Base-by-base conservation (phyloP, 2,329 filamentous ascomycete species). In the Cladosporium sp. region DNA sequence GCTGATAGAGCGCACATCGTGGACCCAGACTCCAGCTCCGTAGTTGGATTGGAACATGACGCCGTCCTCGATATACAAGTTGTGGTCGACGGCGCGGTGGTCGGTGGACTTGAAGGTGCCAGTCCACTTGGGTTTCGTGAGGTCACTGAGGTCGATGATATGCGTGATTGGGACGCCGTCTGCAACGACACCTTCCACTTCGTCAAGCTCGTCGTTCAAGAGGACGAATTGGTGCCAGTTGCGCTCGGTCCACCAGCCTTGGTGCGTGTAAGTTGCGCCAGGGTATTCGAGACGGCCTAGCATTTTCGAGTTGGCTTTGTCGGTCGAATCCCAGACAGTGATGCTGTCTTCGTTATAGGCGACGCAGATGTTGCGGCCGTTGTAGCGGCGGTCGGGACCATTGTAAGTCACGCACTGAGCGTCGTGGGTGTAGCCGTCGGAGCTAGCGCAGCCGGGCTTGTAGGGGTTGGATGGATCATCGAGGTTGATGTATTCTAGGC, bases 371-470 rank as follows among this genome's bases (percentile, higher is more conserved):
- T 83, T 79, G 1, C 70, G 73, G 22, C 77, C 79, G 3, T 70
- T 66, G 66, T 78, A 83, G 22, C 73, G 64, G 22, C 68, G 69
- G 59, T 83, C 77, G 0, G 81, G 80, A 0, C 81, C 81, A 7
- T 73, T 75, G 70, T 82, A 82, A 59, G 79, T 75, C 37, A 85
- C 71, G 66, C 82, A 85, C 69, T 85, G 82, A 2, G 82, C 82
- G 62, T 85, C 82, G 67, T 85, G 82, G 13, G 84, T 81, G 66
- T 85, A 85, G 36, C 81, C 82, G 65, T 84, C 82, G 17, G 75
- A 65, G 19, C 76, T 74, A 7, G 79, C 78, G 64, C 82, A 85
- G 42, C 82, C 83, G 6, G 80, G 78, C 20, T 73, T 77, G 13
- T 73, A 78, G 4, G 82, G 79, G 58, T 82, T 83, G 7, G 76